Percentiles rank a stretch among this genome's conserved stretches.
These are phyloP conservation scores for Vitis riparia DNA, from an alignment of 164 flowering plant species.

Conservation along the genomic window DNA sequence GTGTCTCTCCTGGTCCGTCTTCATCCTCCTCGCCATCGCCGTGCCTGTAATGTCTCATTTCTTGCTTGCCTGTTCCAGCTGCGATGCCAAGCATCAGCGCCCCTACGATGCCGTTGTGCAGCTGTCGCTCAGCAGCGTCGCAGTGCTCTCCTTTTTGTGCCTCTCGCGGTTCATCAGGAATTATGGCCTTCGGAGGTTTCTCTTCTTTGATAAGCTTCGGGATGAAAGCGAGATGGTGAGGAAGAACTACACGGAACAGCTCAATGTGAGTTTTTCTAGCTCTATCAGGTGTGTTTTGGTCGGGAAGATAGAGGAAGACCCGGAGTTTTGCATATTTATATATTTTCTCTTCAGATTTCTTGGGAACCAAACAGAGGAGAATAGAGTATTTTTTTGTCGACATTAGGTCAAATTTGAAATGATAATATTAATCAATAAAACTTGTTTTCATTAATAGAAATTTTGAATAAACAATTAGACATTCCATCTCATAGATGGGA, in stretches of 20 bases:
- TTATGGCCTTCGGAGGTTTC: constrained; percentile 72
- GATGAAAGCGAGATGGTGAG: constrained; percentile 82
- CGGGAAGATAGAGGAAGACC: too few relatives aligned
- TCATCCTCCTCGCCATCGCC: constrained; percentile 47
- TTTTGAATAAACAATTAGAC: too few relatives aligned
- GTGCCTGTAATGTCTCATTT: constrained; percentile 75
- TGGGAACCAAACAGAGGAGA: too few relatives aligned
- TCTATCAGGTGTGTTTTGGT: neutral
- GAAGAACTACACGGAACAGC: constrained; percentile 53
- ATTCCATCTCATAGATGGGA: too few relatives aligned
- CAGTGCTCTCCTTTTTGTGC: constrained; percentile 69
- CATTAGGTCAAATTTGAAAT: too few relatives aligned
- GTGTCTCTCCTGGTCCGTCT: constrained; percentile 67
- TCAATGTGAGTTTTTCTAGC: constrained; percentile 55
- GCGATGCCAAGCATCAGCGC: constrained; percentile 59
- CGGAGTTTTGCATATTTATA: too few relatives aligned
- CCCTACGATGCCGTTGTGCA: constrained; percentile 72
- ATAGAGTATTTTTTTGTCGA: too few relatives aligned
- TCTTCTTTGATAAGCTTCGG: constrained; percentile 83
- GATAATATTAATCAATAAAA: too few relatives aligned
- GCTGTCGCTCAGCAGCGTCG: constrained; percentile 61
- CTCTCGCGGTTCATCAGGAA: constrained; percentile 53
- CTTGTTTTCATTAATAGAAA: too few relatives aligned
- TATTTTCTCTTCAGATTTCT: neutral
- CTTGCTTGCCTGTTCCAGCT: constrained; percentile 57